These are phyloP conservation scores for Sodiomyces alkalinus DNA, from an alignment of 2,329 filamentous ascomycete genomes.

Conservation along the genomic window DNA sequence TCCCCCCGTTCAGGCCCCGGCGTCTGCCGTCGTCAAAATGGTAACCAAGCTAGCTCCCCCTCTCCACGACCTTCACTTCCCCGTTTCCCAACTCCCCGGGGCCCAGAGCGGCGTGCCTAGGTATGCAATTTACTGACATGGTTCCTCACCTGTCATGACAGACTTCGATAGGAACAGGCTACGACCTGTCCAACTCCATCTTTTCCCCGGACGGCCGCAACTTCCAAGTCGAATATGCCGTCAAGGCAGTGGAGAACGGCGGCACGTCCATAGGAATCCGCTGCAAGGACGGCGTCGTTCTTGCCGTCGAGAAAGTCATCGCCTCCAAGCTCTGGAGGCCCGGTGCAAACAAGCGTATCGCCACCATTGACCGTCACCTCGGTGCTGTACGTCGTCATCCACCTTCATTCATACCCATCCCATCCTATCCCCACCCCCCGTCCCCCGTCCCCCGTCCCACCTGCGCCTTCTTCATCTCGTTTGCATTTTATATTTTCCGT, in stretches of 20 bases:
- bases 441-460: too few relatives aligned
- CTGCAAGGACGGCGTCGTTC: constrained; percentile 91
- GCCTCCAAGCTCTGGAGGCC: constrained; percentile 90
- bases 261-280: constrained; percentile 92
- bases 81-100: background rate
- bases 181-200: constrained; percentile 98
- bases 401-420: background rate
- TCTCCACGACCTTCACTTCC: background rate
- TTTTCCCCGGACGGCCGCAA: constrained; percentile 98
- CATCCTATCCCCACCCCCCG: background rate
- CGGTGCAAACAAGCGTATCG: constrained; percentile 92
- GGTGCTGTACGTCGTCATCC: constrained; percentile 56
- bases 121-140: background rate
- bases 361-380: constrained; percentile 83
- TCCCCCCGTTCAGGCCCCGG: too few relatives aligned
- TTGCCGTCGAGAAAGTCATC: constrained; percentile 94
- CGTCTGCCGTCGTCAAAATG: constrained; percentile 16
- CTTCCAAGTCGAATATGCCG: constrained; percentile 97
- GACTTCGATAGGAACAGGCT: constrained; percentile 99
- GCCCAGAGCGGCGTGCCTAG: background rate
- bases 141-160: constrained; percentile 20
- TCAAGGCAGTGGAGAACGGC: constrained; percentile 96
- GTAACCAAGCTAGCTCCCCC: constrained; percentile 11
- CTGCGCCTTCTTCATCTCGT: background rate
- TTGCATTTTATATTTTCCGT: constrained; percentile 1